Percentiles rank a stretch among this genome's conserved stretches.
Evolutionary conservation across 768 basidiomycete species (phyloP).

Genomic region (Dendrothele bispora): DNA sequence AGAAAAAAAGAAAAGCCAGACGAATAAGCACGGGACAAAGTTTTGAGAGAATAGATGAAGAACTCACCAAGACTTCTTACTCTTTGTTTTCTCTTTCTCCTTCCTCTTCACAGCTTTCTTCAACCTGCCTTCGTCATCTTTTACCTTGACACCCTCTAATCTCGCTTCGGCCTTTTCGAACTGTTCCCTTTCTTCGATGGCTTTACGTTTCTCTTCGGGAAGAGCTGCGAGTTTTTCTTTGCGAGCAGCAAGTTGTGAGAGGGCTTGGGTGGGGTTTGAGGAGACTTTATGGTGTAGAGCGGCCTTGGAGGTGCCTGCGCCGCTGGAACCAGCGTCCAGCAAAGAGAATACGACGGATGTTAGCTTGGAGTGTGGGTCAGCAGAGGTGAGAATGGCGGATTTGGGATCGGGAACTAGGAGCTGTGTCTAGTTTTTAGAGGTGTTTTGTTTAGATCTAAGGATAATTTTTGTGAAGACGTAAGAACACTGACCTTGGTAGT

Average conservation of each 20-base stretch:
- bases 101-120: slow-evolving; percentile 94
- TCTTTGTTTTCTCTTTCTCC: slow-evolving; percentile 86
- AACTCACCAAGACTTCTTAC: slow-evolving; percentile 82
- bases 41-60: no score
- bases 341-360: slow-evolving; percentile 72
- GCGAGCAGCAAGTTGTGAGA: slow-evolving; percentile 73
- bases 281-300: slow-evolving; percentile 62
- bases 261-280: slow-evolving; percentile 83
- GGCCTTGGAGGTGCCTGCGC: slow-evolving; percentile 35
- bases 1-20: slow-evolving; percentile 5
- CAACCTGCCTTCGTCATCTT: slow-evolving; percentile 78
- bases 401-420: slow-evolving; percentile 65
- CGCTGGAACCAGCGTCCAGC: slow-evolving; percentile 46
- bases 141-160: slow-evolving; percentile 88
- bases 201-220: slow-evolving; percentile 82
- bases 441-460: slow-evolving; percentile 1
- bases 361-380: slow-evolving; percentile 38
- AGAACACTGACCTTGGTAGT: slow-evolving; percentile 52
- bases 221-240: slow-evolving; percentile 76
- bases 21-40: no score
- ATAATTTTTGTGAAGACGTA: background rate
- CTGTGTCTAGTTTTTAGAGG: slow-evolving; percentile 56
- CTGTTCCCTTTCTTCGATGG: slow-evolving; percentile 76
- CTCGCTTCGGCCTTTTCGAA: slow-evolving; percentile 91
- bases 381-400: slow-evolving; percentile 23